Conservation (phyloP, 2,329 filamentous ascomycete genomes). For the Botrytis squamosa region DNA sequence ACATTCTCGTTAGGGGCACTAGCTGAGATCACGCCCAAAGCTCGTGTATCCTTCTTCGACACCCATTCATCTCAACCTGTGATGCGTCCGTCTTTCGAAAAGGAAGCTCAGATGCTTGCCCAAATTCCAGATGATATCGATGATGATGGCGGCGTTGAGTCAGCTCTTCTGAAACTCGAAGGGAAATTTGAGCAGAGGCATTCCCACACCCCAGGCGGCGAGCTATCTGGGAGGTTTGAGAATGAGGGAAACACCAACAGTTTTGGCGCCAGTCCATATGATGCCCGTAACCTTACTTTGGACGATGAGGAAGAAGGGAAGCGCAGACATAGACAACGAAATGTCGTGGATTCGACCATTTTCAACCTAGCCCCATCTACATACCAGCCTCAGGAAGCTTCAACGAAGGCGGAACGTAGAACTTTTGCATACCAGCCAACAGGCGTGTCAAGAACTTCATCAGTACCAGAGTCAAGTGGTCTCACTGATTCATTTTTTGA, state of each 20-base stretch:
- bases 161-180: slow-evolving; percentile 88
- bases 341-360: slow-evolving; percentile 46
- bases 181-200: slow-evolving; percentile 69
- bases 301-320: slow-evolving; percentile 45
- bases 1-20: slow-evolving; percentile 60
- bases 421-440: slow-evolving; percentile 36
- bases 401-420: slow-evolving; percentile 30
- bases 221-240: slow-evolving; percentile 20
- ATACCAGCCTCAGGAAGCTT: slow-evolving; percentile 29
- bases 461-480: slow-evolving; percentile 53
- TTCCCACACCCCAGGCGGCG: slow-evolving; percentile 31
- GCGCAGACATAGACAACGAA: slow-evolving; percentile 47
- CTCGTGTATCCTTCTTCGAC: slow-evolving; percentile 55
- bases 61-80: slow-evolving; percentile 61
- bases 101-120: slow-evolving; percentile 81
- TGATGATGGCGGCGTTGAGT: slow-evolving; percentile 85
- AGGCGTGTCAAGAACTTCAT: slow-evolving; percentile 25
- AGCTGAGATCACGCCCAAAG: slow-evolving; percentile 50
- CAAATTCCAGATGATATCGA: slow-evolving; percentile 79
- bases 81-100: slow-evolving; percentile 78
- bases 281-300: slow-evolving; percentile 30
- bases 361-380: slow-evolving; percentile 33
- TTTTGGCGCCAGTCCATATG: slow-evolving; percentile 33
- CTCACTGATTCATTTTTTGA: slow-evolving; percentile 76
- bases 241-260: slow-evolving; percentile 29